phyloP scores from a whole-genome alignment of 1,284 basidiomycete species.

The Ceratobasidium sp. region DNA sequence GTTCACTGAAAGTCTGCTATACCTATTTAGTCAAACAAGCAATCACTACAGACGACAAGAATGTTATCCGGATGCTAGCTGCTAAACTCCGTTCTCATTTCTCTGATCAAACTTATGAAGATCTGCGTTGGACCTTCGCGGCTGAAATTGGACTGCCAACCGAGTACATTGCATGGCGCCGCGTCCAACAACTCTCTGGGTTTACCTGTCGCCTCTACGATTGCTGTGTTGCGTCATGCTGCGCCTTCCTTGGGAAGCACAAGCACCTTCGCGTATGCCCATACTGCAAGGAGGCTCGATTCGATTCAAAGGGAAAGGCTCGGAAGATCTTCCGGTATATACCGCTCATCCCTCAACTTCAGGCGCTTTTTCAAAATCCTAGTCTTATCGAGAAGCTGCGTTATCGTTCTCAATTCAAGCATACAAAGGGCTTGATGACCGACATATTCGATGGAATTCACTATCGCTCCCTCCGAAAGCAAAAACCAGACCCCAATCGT shows the following conservation, averaged over 20 bases:
- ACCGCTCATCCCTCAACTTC: slow-evolving; percentile 57
- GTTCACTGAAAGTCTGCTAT: neutral
- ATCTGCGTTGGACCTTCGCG: neutral
- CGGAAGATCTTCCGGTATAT: slow-evolving; percentile 54
- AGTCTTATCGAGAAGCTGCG: slow-evolving; percentile 49
- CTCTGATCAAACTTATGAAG: neutral
- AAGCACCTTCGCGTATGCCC: slow-evolving; percentile 54
- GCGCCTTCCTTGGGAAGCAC: slow-evolving; percentile 55
- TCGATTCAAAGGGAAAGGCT: slow-evolving; percentile 50
- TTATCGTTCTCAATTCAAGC: slow-evolving; percentile 51
- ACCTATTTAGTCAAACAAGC: neutral
- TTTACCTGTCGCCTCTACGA: slow-evolving; percentile 48
- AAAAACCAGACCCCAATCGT: slow-evolving; percentile 52
- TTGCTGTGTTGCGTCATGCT: slow-evolving; percentile 60
- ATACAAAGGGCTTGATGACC: slow-evolving; percentile 42
- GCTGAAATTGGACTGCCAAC: neutral
- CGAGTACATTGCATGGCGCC: neutral
- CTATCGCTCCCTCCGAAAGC: slow-evolving; percentile 52
- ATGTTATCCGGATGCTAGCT: slow-evolving; percentile 3
- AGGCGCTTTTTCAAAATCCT: slow-evolving; percentile 52
- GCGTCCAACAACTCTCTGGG: slow-evolving; percentile 17
- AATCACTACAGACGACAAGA: neutral
- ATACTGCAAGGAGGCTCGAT: slow-evolving; percentile 54
- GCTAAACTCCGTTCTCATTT: slow-evolving; percentile 4
- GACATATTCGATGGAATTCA: slow-evolving; percentile 57